Evolutionary conservation across 225 moss, liverwort and hornwort species (phyloP).

Genomic region (Pleurozium schreberi): DNA sequence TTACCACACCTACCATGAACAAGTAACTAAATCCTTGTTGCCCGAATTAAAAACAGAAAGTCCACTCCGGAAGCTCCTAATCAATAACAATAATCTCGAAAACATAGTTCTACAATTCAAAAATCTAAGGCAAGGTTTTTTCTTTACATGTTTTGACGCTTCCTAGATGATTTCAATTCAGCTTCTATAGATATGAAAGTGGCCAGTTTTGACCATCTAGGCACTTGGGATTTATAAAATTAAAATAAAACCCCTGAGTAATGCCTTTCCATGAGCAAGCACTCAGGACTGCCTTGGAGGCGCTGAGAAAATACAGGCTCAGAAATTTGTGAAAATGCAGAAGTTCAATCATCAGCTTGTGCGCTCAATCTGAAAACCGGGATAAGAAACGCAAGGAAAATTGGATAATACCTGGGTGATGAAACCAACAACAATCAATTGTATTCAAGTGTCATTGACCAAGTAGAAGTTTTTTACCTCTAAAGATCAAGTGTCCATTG

Average conservation of each 20-base stretch:
- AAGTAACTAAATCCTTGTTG: not conserved
- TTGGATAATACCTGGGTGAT: slow-evolving; percentile 47
- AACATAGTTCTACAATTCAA: not conserved
- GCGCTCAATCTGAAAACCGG: not conserved
- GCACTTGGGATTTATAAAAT: not conserved
- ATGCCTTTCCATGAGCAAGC: not conserved
- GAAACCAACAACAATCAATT: no score
- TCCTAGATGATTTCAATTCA: not conserved
- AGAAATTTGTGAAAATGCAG: not conserved
- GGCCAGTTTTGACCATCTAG: not conserved
- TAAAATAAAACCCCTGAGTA: not conserved
- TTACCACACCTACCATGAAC: not conserved
- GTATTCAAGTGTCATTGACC: no score
- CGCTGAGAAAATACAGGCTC: not conserved
- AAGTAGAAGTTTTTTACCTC: no score
- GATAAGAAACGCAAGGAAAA: not conserved
- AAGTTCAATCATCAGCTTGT: not conserved
- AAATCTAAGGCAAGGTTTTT: no score
- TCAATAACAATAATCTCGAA: not conserved
- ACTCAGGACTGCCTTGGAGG: not conserved
- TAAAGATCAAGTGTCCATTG: no score
- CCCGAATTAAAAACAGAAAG: not conserved
- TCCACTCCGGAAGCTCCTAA: not conserved
- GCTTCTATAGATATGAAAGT: not conserved
- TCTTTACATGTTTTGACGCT: not conserved